phyloP scores from a whole-genome alignment of 371 early-diverging fungal species.

The Batkoa obscura region DNA sequence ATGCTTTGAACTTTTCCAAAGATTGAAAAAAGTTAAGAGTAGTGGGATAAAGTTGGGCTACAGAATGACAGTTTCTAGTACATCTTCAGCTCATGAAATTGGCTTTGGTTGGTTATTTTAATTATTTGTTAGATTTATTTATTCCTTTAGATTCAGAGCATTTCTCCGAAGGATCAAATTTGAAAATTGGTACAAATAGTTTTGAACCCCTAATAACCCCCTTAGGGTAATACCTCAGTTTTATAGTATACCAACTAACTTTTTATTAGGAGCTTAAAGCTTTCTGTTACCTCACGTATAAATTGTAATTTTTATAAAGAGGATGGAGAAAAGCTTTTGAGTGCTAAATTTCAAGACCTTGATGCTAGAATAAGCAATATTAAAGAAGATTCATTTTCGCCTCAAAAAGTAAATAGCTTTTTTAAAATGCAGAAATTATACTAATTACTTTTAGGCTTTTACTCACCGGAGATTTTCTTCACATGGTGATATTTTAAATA shows the following conservation, averaged over 20 bases:
- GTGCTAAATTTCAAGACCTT: constrained; percentile 1
- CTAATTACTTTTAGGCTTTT: background rate
- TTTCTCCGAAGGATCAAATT: background rate
- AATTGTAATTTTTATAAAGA: constrained; percentile 4
- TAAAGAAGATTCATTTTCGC: too few relatives aligned
- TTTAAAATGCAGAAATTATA: background rate
- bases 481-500: background rate
- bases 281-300: background rate
- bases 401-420: too few relatives aligned
- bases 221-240: background rate
- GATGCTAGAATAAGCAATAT: background rate
- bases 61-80: constrained; percentile 16
- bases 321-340: constrained; percentile 5
- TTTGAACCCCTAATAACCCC: constrained; percentile 1
- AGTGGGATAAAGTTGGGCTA: constrained; percentile 37
- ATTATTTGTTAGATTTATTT: too few relatives aligned
- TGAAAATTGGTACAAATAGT: background rate
- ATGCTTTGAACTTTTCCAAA: constrained; percentile 33
- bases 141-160: background rate
- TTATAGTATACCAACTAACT: background rate
- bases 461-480: background rate
- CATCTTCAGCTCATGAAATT: background rate
- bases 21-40: constrained; percentile 18
- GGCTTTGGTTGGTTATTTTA: background rate
- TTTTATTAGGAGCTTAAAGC: background rate